Base-by-base conservation (phyloP, 306 rosid species). In the Neltuma alba region DNA sequence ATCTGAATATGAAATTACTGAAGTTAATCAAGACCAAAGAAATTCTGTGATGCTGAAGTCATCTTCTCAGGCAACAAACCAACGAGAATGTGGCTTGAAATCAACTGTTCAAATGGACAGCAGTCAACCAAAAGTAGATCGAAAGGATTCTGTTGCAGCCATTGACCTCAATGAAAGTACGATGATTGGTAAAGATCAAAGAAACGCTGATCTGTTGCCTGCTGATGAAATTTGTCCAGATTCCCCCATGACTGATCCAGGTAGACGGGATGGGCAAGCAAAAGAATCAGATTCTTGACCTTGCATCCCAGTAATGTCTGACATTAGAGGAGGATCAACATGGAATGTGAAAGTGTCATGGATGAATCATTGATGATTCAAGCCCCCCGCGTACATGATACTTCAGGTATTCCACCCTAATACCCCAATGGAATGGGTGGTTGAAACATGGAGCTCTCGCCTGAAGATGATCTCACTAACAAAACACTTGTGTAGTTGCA, bases 1-100 rank as follows among this genome's bases (percentile, higher is more conserved):
- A 54, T 93, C 93, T 2, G 98, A 95, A 76, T 93, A 90, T 36
- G 96, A 81, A 68, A 88, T 77, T 12, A 63, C 72, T 10, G 98
- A 92, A 74, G 47, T 62, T 30, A 85, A 87, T 58, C 64, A 54
- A 21, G 89, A 87, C 74, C 88, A 77, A 64, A 84, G 70, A 63
- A 70, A 75, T 81, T 75, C 71, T 38, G n/a, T 16, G 16, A 74
- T 84, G 12, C 81, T 80, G 7, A 82, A 82, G 70, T 44, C 82
- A 61, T 60, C 83, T 55, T 81, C 79, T 60, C 81, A 52, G 11
- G 79, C 58, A 79, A 75, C 78, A 73, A 84, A 83, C 44, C 82
- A 76, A 45, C 76, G 25, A 13, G 82, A 77, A 57, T 47, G 41
- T 25, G 60, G 79, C 77, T 73, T 75, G 23, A 52, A 36, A 62